A percentile compares a stretch with the other conserved stretches of the same genome.
Conservation (phyloP, 768 basidiomycete genomes). For the Leccinum rimulosum region DNA sequence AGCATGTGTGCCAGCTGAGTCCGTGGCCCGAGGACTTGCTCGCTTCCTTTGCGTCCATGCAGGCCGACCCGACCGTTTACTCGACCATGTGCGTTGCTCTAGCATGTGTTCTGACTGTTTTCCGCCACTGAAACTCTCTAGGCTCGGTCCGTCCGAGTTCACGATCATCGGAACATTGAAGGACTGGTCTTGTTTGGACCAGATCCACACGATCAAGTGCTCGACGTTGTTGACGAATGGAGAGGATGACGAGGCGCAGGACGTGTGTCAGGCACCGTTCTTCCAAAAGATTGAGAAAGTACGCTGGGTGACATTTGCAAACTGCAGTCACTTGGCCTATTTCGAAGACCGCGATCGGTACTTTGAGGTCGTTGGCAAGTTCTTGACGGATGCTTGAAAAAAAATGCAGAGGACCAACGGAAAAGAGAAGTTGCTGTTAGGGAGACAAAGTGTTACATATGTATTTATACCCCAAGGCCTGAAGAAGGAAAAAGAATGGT, state of each 20-base stretch:
- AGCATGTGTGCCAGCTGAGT: slow-evolving; percentile 35
- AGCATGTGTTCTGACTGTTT: neutral
- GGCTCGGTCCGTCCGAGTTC: slow-evolving; percentile 35
- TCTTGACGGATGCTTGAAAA: slow-evolving; percentile 7
- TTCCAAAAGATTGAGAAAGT: slow-evolving; percentile 32
- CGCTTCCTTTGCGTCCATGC: slow-evolving; percentile 24
- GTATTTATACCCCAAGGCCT: neutral
- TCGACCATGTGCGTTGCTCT: slow-evolving; percentile 31
- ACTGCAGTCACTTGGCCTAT: slow-evolving; percentile 17
- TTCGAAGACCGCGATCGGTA: slow-evolving; percentile 18
- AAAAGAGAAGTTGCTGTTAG: neutral
- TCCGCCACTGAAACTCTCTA: neutral
- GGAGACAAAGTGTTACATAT: neutral
- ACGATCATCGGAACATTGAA: slow-evolving; percentile 40
- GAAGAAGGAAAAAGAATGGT: neutral
- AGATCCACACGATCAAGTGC: slow-evolving; percentile 38
- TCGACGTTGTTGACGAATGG: slow-evolving; percentile 42
- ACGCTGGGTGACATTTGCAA: slow-evolving; percentile 36
- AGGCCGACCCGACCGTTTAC: slow-evolving; percentile 34
- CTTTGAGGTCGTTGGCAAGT: slow-evolving; percentile 19
- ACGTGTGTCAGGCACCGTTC: slow-evolving; percentile 34
- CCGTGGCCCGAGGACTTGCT: slow-evolving; percentile 36
- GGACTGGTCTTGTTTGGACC: slow-evolving; percentile 46
- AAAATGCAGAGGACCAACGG: neutral
- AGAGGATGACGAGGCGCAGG: slow-evolving; percentile 37